Evolutionary conservation across 768 basidiomycete species (phyloP), one percentile per base, ranked within the genome.

Genomic region (Xerocomellus dryophilus): DNA sequence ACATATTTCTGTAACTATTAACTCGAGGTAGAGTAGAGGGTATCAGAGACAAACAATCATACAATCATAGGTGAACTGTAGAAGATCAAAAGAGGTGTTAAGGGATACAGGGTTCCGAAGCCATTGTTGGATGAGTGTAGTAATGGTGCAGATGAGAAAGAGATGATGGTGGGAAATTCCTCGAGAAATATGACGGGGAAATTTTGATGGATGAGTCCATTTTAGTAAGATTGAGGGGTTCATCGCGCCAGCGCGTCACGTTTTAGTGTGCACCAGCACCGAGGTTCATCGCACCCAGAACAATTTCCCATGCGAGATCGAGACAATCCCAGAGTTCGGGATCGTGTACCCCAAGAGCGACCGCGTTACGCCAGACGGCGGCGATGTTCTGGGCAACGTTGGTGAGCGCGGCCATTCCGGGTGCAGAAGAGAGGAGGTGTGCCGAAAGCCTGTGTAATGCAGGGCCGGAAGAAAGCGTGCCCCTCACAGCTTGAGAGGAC

Each of bases 351-450:
- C 88, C 88, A n/a, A 92, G 74, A 20, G 80, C 79, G 54, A 82
- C 83, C 3, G 78, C 80, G 63, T 91, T 90, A 53, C 80, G 76
- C 86, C 88, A 92, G 31, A 90, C 67, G 7, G 84, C 88, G 51
- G 84, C 78, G 35, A 89, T 78, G 34, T 65, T 71, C 47, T 73
- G 68, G 6, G 78, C 71, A 49, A 79, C 74, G 36, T 73, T 71
- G 43, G 85, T 67, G 8, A 90, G 73, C 14, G 75, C 77, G 27
- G 72, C 74, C 35, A 70, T 66, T 51, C 35, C 76, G 2, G 74
- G 71, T 8, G 80, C 74, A 23, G 78, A 76, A 9, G 74, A 69
- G 61, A 75, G 75, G 29, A 85, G 76, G 64, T 81, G 80, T 7
- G 73, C 59, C 17, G 82, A 80, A 35, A 86, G 78, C 42, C 75